Percentiles rank a stretch among this genome's conserved stretches.
Conservation (phyloP, 768 basidiomycete genomes). For the Amanita pseudoporphyria region DNA sequence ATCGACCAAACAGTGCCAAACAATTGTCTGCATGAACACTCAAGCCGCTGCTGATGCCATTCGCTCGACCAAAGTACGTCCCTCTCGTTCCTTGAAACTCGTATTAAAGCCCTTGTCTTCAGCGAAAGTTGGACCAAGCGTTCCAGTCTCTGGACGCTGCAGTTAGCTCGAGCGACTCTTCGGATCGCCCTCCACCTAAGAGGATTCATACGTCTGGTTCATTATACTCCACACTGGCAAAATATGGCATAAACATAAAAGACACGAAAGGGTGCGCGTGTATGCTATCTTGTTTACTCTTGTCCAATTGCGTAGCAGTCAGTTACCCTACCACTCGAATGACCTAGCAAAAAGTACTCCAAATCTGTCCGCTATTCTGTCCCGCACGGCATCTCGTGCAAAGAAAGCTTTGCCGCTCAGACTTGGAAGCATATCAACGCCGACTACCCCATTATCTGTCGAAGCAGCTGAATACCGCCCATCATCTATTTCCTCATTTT, state of each 20-base stretch:
- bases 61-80: constrained; percentile 36
- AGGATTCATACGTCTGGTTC: constrained; percentile 43
- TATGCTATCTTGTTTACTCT: not conserved
- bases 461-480: constrained; percentile 68
- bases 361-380: constrained; percentile 60
- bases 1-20: too few relatives aligned
- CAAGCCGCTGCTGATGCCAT: constrained; percentile 10
- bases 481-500: constrained; percentile 64
- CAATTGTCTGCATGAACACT: too few relatives aligned
- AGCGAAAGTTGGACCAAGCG: constrained; percentile 82
- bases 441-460: constrained; percentile 22
- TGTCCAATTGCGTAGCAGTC: not conserved
- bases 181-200: constrained; percentile 38
- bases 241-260: constrained; percentile 60
- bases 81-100: not conserved
- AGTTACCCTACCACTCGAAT: not conserved
- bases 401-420: constrained; percentile 41
- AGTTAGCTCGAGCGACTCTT: constrained; percentile 28
- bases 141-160: constrained; percentile 63
- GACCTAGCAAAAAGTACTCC: constrained; percentile 47
- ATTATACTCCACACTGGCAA: constrained; percentile 69
- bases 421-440: constrained; percentile 22
- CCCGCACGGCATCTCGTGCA: constrained; percentile 51
- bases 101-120: constrained; percentile 1
- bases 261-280: constrained; percentile 23